Evolutionary conservation across 83 land plant species (phyloP), one percentile per base, ranked within the genome.

Genomic region (Picea abies): DNA sequence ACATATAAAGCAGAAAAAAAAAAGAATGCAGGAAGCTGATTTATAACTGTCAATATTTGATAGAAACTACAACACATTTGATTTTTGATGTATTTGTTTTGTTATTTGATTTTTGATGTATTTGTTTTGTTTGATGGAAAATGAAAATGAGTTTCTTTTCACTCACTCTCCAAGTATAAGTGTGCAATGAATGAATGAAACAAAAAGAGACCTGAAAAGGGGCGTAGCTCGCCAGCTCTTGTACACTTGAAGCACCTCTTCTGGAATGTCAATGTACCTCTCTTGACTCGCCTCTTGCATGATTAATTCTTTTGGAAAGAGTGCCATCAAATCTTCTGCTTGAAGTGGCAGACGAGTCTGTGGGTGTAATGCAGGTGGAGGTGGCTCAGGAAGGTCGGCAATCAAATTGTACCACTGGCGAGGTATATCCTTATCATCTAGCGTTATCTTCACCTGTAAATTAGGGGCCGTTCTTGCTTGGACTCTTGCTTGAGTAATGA

Each of bases 211-310:
- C 99, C 99, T 95, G 87, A 90, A 92, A 4, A 96, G 86, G 39
- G 99, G 99, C 5, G 98, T 96, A 56, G 99, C 98, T 10, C 99
- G 91, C 99, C 99, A 96, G 20, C 89, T 88, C 37, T 76, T 82
- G 84, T 96, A 96, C 17, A 96, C 87, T 61, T 96, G 94, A 44
- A 92, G 81, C 60, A 96, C 94, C 70, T 96, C 99, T 25, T 89
- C 90, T 22, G 99, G 99, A 41, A 96, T 96, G 47, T 88, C 91
- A 66, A 95, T 92, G 82, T 82, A 96, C 25, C 88, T 80, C 23
- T 95, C 90, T 67, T 49, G 58, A 29, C 83, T 85, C 2, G 78
- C 87, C 80, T 96, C 99, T 77, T 96, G 99, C 84, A 76, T 90
- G 60, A 96, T 95, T 86, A 96, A 80, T 66, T 91, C 96, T 60